Conservation (phyloP, 352 stramenopile species). For the Elongisporangium undulatum region DNA sequence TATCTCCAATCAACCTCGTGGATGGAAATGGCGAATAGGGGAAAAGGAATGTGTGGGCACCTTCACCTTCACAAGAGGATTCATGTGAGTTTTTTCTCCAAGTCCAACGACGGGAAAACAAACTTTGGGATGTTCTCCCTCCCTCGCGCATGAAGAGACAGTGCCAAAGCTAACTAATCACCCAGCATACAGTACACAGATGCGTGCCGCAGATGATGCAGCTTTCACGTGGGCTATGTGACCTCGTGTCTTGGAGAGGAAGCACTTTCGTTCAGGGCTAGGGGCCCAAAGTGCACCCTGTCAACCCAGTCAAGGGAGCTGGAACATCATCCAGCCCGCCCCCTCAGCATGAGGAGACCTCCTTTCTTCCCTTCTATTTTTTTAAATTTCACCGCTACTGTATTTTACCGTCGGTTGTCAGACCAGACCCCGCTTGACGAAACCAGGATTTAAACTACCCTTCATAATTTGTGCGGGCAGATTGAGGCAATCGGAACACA, state of each 20-base stretch:
- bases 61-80: not conserved
- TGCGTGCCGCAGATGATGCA: not conserved
- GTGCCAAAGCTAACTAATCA: not conserved
- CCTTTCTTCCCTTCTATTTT: not conserved
- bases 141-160: not conserved
- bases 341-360: not conserved
- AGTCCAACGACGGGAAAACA: not conserved
- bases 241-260: not conserved
- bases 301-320: not conserved
- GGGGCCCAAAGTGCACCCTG: not conserved
- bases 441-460: not conserved
- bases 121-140: not conserved
- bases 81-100: not conserved
- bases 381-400: not conserved
- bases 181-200: not conserved
- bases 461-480: not conserved
- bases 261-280: not conserved
- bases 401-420: not conserved
- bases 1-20: not conserved
- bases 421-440: not conserved
- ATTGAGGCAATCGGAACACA: not conserved
- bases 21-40: not conserved
- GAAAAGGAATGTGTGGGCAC: not conserved
- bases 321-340: not conserved
- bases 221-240: not conserved